phyloP scores from a whole-genome alignment of 495 filamentous ascomycete species.

The Rostrohypoxylon terebratum region DNA sequence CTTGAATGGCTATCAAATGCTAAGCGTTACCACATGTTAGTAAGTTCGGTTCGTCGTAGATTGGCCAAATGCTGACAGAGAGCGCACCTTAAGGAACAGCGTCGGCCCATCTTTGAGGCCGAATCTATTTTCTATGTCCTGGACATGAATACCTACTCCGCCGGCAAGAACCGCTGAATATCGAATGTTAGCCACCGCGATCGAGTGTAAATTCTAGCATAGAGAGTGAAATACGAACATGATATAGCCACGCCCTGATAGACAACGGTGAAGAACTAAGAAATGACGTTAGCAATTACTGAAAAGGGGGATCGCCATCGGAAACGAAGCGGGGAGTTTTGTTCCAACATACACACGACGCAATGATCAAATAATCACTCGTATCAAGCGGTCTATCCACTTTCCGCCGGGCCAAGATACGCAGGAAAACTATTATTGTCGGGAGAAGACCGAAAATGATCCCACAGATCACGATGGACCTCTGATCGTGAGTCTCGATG shows the following conservation, averaged over 20 bases:
- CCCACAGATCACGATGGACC: constrained; percentile 41
- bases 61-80: neutral
- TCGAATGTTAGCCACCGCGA: constrained; percentile 13
- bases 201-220: neutral
- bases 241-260: constrained; percentile 41
- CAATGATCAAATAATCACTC: constrained; percentile 48
- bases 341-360: constrained; percentile 45
- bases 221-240: constrained; percentile 37
- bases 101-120: constrained; percentile 26
- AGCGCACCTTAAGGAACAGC: constrained; percentile 34
- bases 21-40: constrained; percentile 16
- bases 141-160: constrained; percentile 37
- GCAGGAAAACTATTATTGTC: constrained; percentile 35
- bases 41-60: neutral
- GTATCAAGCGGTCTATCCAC: constrained; percentile 39
- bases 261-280: constrained; percentile 31
- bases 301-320: neutral
- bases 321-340: neutral
- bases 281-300: constrained; percentile 1
- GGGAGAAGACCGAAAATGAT: constrained; percentile 41
- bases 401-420: constrained; percentile 42
- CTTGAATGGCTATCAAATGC: constrained; percentile 35
- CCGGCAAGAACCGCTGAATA: constrained; percentile 39
- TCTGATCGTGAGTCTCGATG: constrained; percentile 45
- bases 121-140: constrained; percentile 39